Percentiles rank a stretch among this genome's conserved stretches.
Evolutionary conservation across 371 early-diverging fungal genomes (phyloP).

Genomic region (Nematocida sp.): DNA sequence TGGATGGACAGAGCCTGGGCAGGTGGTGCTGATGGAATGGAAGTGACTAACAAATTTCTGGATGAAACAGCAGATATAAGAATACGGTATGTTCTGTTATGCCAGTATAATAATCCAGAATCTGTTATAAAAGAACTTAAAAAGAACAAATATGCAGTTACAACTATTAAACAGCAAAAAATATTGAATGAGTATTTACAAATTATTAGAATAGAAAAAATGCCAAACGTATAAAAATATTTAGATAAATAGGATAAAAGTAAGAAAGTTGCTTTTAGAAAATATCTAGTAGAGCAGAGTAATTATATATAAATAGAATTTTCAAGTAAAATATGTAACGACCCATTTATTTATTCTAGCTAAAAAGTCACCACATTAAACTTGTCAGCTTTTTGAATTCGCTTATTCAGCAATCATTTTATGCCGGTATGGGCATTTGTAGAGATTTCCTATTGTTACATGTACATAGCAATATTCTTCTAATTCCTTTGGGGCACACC

Average conservation of each 20-base stretch:
- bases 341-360: too few relatives aligned
- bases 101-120: constrained; percentile 18
- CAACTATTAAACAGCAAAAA: constrained; percentile 13
- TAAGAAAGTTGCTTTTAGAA: too few relatives aligned
- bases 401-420: constrained; percentile 4
- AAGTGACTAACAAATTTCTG: constrained; percentile 39
- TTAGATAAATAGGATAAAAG: too few relatives aligned
- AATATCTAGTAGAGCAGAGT: neutral
- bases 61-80: constrained; percentile 15
- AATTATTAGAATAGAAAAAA: constrained; percentile 32
- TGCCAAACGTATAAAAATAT: too few relatives aligned
- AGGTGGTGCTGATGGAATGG: constrained; percentile 40
- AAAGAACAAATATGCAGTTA: neutral
- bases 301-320: neutral
- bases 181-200: constrained; percentile 19
- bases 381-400: neutral
- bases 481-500: neutral
- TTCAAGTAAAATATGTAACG: too few relatives aligned
- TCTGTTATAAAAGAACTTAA: neutral
- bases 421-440: constrained; percentile 5
- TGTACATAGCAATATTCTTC: neutral
- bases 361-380: too few relatives aligned
- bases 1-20: constrained; percentile 59
- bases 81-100: constrained; percentile 44
- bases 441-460: neutral